These are phyloP conservation scores for Debaryomyces fabryi DNA, from an alignment of 1,139 yeast species.

Conservation along the genomic window DNA sequence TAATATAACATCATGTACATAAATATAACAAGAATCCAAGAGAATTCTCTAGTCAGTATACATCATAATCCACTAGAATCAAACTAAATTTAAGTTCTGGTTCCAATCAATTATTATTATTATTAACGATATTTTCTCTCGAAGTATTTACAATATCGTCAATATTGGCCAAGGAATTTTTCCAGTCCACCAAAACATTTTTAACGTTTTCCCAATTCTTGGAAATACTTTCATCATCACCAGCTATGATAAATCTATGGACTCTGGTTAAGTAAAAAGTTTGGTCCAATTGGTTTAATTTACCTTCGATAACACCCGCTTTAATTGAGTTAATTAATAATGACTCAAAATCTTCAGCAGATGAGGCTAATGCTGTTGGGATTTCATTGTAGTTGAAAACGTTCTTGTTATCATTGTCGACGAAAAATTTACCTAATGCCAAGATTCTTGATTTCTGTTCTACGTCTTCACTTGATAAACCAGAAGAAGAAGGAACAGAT, in stretches of 20 bases:
- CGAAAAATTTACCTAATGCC: constrained; percentile 44
- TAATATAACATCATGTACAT: constrained; percentile 2
- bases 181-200: constrained; percentile 43
- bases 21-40: not conserved
- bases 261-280: constrained; percentile 48
- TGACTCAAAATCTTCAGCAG: constrained; percentile 42
- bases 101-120: constrained; percentile 15
- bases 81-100: not conserved
- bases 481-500: constrained; percentile 14
- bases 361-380: constrained; percentile 32
- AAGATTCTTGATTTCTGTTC: constrained; percentile 43
- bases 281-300: constrained; percentile 48
- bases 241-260: constrained; percentile 46
- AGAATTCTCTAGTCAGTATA: not conserved
- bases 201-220: constrained; percentile 42
- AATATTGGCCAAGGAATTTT: constrained; percentile 42
- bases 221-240: constrained; percentile 29
- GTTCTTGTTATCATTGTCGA: constrained; percentile 27
- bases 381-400: constrained; percentile 43
- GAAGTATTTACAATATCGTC: constrained; percentile 47
- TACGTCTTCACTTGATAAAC: constrained; percentile 21
- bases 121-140: constrained; percentile 48
- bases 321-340: constrained; percentile 49
- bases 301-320: constrained; percentile 50
- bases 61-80: not conserved